Conservation (phyloP, 768 basidiomycete species). For the Albatrellus ellisii region DNA sequence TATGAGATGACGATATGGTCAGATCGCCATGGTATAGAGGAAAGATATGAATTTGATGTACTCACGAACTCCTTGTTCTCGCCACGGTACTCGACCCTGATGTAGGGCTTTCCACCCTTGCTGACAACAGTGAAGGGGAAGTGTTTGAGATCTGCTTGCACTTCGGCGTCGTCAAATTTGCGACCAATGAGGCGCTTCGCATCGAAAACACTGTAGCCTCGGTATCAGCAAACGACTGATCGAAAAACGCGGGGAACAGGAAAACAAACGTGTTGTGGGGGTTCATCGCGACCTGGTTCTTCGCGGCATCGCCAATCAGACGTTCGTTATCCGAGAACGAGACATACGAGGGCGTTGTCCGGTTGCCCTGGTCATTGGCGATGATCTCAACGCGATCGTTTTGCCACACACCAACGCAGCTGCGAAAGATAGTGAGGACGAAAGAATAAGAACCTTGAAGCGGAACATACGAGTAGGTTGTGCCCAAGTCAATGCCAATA, state of each 20-base stretch:
- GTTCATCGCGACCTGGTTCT: conserved; percentile 99
- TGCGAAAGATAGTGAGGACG: conserved; percentile 20
- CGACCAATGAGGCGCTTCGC: conserved; percentile 97
- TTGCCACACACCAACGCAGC: conserved; percentile 99
- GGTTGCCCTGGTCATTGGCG: conserved; percentile 89
- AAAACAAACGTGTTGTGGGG: conserved; percentile 68
- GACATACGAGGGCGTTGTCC: conserved; percentile 93
- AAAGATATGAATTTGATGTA: no score
- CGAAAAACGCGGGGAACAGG: not conserved
- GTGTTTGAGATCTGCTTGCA: conserved; percentile 75
- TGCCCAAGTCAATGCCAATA: conserved; percentile 84
- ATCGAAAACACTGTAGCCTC: conserved; percentile 68
- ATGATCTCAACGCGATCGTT: conserved; percentile 99
- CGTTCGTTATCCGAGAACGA: conserved; percentile 92
- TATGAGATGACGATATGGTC: conserved; percentile 24
- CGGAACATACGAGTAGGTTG: conserved; percentile 74
- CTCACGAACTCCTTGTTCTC: conserved; percentile 89
- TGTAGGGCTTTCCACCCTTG: conserved; percentile 81
- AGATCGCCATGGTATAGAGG: conserved; percentile 1
- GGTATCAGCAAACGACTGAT: conserved; percentile 13
- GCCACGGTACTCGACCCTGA: conserved; percentile 83
- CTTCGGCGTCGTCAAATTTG: conserved; percentile 77
- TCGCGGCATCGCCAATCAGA: conserved; percentile 97
- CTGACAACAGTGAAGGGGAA: conserved; percentile 90
- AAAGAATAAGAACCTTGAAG: not conserved